Evolutionary conservation across 116 monocot genomes (phyloP).

Genomic region (Zostera marina): DNA sequence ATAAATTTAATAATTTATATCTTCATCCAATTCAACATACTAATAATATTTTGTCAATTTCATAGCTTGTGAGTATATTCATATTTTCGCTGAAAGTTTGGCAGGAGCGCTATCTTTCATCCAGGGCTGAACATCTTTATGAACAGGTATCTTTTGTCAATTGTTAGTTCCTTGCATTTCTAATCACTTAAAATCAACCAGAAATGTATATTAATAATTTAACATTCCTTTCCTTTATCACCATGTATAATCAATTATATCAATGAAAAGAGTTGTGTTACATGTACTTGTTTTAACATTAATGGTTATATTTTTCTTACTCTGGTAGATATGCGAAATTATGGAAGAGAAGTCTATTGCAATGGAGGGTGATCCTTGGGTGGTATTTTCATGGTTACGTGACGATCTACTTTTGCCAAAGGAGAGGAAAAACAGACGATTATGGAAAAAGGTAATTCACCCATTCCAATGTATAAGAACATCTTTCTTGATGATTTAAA

Average conservation of each 20-base stretch:
- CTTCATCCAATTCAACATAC: neutral
- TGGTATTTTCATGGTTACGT: conserved; percentile 81
- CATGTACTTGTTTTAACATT: neutral
- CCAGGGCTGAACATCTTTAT: conserved; percentile 70
- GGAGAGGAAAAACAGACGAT: conserved; percentile 45
- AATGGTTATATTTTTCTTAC: neutral
- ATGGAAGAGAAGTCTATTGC: conserved; percentile 57
- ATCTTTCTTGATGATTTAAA: neutral
- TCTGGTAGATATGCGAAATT: conserved; percentile 25
- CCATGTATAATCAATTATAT: too few relatives aligned
- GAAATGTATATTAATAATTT: neutral
- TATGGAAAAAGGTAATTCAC: conserved; percentile 83
- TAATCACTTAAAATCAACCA: neutral
- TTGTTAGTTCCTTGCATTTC: neutral
- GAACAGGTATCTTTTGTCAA: conserved; percentile 30
- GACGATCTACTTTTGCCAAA: conserved; percentile 69
- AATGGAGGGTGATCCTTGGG: conserved; percentile 38
- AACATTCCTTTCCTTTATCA: neutral
- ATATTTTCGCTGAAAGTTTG: conserved; percentile 21
- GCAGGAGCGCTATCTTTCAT: conserved; percentile 16
- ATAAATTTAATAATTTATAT: conserved; percentile 1
- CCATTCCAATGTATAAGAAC: neutral
- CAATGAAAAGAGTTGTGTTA: neutral
- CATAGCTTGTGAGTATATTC: conserved; percentile 28
- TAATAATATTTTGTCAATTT: neutral